These are phyloP conservation scores for Pythium pyrilobum DNA, from an alignment of 352 stramenopile genomes.

Conservation along the genomic window DNA sequence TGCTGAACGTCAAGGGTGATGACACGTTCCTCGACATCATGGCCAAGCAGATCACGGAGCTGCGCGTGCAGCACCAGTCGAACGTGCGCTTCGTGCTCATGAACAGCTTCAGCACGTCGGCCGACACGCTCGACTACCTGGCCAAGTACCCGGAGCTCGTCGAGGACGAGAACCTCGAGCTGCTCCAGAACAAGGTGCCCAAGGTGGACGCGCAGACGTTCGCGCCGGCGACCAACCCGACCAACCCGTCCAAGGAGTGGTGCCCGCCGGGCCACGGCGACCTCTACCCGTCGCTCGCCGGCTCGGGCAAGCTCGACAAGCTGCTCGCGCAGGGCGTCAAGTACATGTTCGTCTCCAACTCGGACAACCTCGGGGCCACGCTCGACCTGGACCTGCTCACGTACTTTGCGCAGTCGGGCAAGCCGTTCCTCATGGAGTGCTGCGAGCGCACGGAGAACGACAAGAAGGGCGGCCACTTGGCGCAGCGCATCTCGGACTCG, in stretches of 20 bases:
- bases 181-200: constrained; percentile 98
- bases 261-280: constrained; percentile 83
- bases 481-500: constrained; percentile 83
- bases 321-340: constrained; percentile 79
- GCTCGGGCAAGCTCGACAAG: constrained; percentile 84
- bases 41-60: constrained; percentile 91
- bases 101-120: constrained; percentile 87
- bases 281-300: constrained; percentile 78
- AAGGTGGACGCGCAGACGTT: constrained; percentile 91
- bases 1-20: constrained; percentile 91
- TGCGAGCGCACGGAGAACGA: constrained; percentile 98
- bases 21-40: constrained; percentile 93
- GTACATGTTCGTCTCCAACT: constrained; percentile 91
- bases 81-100: constrained; percentile 90
- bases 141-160: constrained; percentile 89
- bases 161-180: constrained; percentile 94
- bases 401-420: constrained; percentile 87
- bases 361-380: constrained; percentile 82
- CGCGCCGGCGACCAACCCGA: constrained; percentile 43
- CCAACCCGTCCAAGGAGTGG: constrained; percentile 82
- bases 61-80: constrained; percentile 91
- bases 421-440: constrained; percentile 92
- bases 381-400: constrained; percentile 83
- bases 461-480: constrained; percentile 99
- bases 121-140: constrained; percentile 83